These are phyloP conservation scores for Aristolochia californica DNA, from an alignment of 164 flowering plant genomes.

Conservation along the genomic window DNA sequence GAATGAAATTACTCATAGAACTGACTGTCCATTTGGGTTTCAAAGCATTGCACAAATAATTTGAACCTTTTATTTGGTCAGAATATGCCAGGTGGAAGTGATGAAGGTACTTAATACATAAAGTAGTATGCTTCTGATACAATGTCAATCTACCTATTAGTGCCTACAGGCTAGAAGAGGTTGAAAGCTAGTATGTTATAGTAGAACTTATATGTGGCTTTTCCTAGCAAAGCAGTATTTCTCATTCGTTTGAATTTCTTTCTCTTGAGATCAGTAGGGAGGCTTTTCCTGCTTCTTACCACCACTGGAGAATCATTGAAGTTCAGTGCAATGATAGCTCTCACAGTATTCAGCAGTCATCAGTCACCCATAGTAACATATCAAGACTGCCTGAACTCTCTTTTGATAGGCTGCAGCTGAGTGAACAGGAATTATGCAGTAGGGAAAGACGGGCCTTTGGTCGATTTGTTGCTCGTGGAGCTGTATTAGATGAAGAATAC, in stretches of 20 bases:
- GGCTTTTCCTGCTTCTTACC: conserved; percentile 19
- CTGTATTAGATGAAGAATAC: conserved; percentile 58
- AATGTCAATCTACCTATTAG: too few species aligned
- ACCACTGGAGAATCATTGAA: conserved; percentile 31
- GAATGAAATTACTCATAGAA: too few species aligned
- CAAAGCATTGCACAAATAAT: too few species aligned
- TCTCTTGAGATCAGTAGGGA: conserved; percentile 23
- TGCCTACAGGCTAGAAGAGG: too few species aligned
- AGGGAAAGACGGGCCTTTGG: conserved; percentile 32
- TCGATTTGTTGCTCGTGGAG: conserved; percentile 48
- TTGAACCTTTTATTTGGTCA: too few species aligned
- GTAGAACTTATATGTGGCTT: too few species aligned
- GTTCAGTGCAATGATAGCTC: conserved; percentile 27
- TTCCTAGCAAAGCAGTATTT: too few species aligned
- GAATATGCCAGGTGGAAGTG: too few species aligned
- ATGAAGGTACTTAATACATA: too few species aligned
- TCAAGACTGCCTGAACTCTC: conserved; percentile 38
- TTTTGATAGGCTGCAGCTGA: conserved; percentile 39
- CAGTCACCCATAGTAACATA: conserved; percentile 23
- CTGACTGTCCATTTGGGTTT: too few species aligned
- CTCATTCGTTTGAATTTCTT: neutral
- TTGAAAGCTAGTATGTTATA: too few species aligned
- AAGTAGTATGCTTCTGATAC: too few species aligned
- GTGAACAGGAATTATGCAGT: conserved; percentile 33
- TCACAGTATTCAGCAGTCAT: conserved; percentile 23